phyloP scores from a whole-genome alignment of 2,329 filamentous ascomycete species.

The Tympanopsis confertula region DNA sequence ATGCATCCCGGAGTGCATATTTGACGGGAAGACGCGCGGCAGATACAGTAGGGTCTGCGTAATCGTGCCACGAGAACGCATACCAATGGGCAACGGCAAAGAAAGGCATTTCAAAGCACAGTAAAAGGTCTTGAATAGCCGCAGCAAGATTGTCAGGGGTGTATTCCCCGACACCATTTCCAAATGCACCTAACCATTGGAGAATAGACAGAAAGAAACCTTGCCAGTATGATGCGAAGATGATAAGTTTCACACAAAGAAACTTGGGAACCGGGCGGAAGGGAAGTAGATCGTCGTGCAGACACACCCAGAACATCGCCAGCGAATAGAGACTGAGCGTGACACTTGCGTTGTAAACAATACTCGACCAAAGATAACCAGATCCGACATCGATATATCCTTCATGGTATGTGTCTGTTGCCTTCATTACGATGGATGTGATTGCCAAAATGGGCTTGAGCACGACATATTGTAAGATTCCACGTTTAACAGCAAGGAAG shows the following conservation, averaged over 20 bases:
- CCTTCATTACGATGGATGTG: conserved; percentile 91
- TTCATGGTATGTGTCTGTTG: conserved; percentile 82
- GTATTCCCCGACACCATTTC: conserved; percentile 78
- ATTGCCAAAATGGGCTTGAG: conserved; percentile 80
- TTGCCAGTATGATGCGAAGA: conserved; percentile 99
- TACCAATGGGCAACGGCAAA: conserved; percentile 97
- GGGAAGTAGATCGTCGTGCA: conserved; percentile 78
- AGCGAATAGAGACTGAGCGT: conserved; percentile 87
- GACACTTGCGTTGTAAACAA: conserved; percentile 94
- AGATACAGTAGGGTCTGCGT: conserved; percentile 79
- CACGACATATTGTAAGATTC: conserved; percentile 95
- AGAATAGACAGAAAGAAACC: conserved; percentile 92
- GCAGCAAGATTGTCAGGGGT: conserved; percentile 88
- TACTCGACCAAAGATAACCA: conserved; percentile 91
- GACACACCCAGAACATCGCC: conserved; percentile 96
- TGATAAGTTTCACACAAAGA: conserved; percentile 93
- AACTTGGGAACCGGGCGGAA: conserved; percentile 98
- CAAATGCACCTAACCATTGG: conserved; percentile 84
- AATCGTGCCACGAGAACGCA: conserved; percentile 98
- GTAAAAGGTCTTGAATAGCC: conserved; percentile 90
- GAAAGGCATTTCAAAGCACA: conserved; percentile 92
- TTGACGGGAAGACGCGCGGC: conserved; percentile 83
- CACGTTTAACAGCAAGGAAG: conserved; percentile 87
- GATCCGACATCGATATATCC: conserved; percentile 77
- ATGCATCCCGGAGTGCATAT: conserved; percentile 79